Evolutionary conservation across 106 monocot species (phyloP), one percentile per base, ranked within the genome.

Genomic region (Dendrobium chrysotoxum): DNA sequence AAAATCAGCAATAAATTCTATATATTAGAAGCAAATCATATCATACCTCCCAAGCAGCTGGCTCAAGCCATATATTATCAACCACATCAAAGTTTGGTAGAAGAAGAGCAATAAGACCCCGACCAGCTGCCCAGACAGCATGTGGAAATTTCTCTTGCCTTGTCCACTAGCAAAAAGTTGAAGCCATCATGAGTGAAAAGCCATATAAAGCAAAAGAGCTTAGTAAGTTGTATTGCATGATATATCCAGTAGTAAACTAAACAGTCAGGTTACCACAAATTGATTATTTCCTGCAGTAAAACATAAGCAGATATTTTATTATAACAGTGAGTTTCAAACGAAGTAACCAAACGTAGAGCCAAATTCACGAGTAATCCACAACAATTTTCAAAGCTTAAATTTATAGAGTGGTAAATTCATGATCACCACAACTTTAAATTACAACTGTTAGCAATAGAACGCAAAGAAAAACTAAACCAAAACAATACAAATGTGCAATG

Each of bases 41-140:
- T 73, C 85, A 68, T 83, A 95, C 95, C 95, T 88, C 95, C 94
- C 95, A 95, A 75, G 95, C 84, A 61, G 78, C 23, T 79, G 90
- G 92, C 39, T 95, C 90, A 23, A 95, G 90, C 95, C 95, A 95
- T 83, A 95, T 88, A 83, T 92, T 90, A 80, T 95, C 95, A 84
- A 95, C 95, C 21, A 84, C 79, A 75, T 95, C 95, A 81, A 85
- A 95, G 72, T 95, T 95, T 75, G 95, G 95, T 30, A 95, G 81
- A 86, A 95, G 90, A 88, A 95, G 86, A 68, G 95, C 87, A 77
- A 95, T 92, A 53, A 95, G 87, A 83, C 84, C 85, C 77, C 95
- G 92, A 23, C 95, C 95, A 80, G 90, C 92, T 7, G 95, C 95
- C 95, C 95, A 95, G 25, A 92, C 82, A 80, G 95, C 92, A 92